Conservation (phyloP, 1,284 basidiomycete genomes). For the Rhodotorula sp. region DNA sequence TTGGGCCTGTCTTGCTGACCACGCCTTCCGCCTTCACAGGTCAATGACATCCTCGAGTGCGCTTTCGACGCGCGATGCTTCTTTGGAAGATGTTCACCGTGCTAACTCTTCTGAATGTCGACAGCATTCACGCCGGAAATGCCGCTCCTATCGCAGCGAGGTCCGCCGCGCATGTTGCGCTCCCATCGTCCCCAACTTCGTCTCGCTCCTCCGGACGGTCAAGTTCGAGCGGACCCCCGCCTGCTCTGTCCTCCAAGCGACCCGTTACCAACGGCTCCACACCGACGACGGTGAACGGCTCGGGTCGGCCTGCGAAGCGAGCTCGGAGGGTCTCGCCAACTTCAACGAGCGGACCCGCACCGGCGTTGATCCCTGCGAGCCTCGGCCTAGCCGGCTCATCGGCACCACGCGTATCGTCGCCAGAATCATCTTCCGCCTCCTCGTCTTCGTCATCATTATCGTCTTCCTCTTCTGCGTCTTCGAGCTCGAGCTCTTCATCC, state of each 20-base stretch:
- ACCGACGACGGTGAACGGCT: neutral
- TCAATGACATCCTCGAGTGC: slow-evolving; percentile 36
- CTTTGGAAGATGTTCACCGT: no score
- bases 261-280: neutral
- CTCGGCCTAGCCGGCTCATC: no score
- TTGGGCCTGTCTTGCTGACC: neutral
- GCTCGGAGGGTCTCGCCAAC: neutral
- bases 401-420: no score
- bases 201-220: slow-evolving; percentile 1
- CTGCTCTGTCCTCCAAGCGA: slow-evolving; percentile 1
- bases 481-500: slow-evolving; percentile 2
- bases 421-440: neutral
- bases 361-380: no score
- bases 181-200: neutral
- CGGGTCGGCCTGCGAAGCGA: slow-evolving; percentile 2
- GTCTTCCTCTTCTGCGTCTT: neutral
- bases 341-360: no score
- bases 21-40: slow-evolving; percentile 4
- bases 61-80: neutral
- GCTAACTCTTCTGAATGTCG: neutral
- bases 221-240: neutral
- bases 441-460: neutral
- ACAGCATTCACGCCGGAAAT: slow-evolving; percentile 11
- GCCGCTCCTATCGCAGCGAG: neutral
- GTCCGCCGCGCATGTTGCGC: neutral